Percentiles rank a stretch among this genome's conserved stretches.
phyloP scores from a whole-genome alignment of 768 basidiomycete species.

The Filobasidium floriforme region DNA sequence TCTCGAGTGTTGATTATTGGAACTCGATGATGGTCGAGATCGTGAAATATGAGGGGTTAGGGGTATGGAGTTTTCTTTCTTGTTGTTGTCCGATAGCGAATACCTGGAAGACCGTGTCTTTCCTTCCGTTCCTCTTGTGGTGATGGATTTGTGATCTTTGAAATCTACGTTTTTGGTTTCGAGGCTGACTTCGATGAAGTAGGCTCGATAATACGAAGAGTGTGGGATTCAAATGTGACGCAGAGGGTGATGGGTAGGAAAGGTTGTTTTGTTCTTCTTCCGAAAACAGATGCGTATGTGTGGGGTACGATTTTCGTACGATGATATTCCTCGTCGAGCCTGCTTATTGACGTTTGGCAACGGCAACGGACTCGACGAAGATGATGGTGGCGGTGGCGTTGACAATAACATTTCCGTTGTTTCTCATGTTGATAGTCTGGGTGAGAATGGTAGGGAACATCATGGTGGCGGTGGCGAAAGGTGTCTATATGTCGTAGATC shows the following conservation, averaged over 20 bases:
- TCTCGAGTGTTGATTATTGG: background rate
- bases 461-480: background rate
- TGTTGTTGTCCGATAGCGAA: conserved; percentile 6
- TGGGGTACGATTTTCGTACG: background rate
- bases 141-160: too few species aligned
- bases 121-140: background rate
- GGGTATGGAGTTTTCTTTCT: background rate
- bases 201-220: too few species aligned
- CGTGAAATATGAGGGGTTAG: background rate
- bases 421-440: background rate
- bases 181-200: too few species aligned
- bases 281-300: background rate
- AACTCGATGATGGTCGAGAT: background rate
- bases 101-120: conserved; percentile 1
- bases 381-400: conserved; percentile 1
- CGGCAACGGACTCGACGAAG: conserved; percentile 3
- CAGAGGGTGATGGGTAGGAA: too few species aligned
- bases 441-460: background rate
- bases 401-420: background rate
- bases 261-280: too few species aligned
- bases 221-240: too few species aligned
- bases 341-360: conserved; percentile 2
- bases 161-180: too few species aligned
- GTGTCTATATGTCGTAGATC: background rate
- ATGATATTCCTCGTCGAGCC: background rate